Base-by-base conservation (phyloP, 2,329 filamentous ascomycete species). In the Pseudogymnoascus destructans region DNA sequence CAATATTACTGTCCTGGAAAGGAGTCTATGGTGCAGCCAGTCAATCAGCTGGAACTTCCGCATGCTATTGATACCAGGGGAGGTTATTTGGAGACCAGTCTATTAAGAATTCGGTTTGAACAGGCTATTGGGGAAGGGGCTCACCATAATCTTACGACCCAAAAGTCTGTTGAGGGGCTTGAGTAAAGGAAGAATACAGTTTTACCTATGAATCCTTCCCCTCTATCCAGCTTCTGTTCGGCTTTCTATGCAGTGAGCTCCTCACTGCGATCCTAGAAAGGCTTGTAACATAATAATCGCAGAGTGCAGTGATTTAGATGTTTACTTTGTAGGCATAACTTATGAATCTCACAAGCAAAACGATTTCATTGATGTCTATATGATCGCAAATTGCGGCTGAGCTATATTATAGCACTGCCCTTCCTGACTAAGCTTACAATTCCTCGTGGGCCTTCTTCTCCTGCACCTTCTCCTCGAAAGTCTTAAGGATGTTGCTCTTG, bases 401-500 rank as follows among this genome's bases (percentile, higher is more conserved):
- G 68, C 46, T 32, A 30, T 52, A 32, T 52, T 32, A 1, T 49
- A 52, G 46, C 46, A 30, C 9, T 52, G 15, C 46, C 46, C 5
- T 19, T 52, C 25, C 25, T 32, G 17, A 52, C 1, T 5, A 15
- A 9, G 7, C n/a, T 30, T 30, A 52, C 46, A 52, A 52, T 35
- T 56, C 54, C 54, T 56, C 35, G 54, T 56, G 54, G 54, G 32
- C 32, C 77, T 89, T 82, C 67, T 86, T 85, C 79, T 89, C 78
- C 63, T 77, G 74, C 59, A 77, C 75, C 71, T 82, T 77, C 64
- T 80, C 74, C 61, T 82, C 72, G 71, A 96, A 97, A 72, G 81
- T 85, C 70, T 80, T 81, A 60, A 97, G 77, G 64, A 97, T 88
- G 75, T 97, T 97, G 72, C 83, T 86, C 76, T 95, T 88, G 73